Evolutionary conservation across 2,329 filamentous ascomycete genomes (phyloP).

Genomic region (Phyllosticta citriasiana): DNA sequence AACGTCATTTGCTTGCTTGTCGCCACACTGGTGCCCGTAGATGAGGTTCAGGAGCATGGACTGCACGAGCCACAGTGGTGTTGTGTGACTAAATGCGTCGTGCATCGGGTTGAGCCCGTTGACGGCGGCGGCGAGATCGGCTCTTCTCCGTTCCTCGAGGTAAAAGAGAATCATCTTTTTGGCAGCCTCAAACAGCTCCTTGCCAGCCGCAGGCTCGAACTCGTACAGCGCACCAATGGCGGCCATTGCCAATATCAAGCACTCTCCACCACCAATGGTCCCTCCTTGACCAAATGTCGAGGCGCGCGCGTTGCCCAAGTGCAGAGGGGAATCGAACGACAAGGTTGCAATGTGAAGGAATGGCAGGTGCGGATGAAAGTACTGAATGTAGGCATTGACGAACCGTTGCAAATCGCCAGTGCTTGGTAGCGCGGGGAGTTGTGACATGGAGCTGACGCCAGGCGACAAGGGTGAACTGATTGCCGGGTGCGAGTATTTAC

Average conservation of each 20-base stretch:
- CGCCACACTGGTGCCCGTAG: conserved; percentile 88
- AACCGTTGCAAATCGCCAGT: conserved; percentile 83
- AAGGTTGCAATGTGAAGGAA: conserved; percentile 87
- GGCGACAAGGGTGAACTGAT: conserved; percentile 43
- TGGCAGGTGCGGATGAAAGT: conserved; percentile 90
- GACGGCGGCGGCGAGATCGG: conserved; percentile 58
- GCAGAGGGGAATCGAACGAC: conserved; percentile 72
- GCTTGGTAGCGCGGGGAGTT: conserved; percentile 58
- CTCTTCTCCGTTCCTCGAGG: conserved; percentile 80
- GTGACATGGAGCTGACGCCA: conserved; percentile 18
- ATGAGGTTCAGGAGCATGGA: conserved; percentile 95
- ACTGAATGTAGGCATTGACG: conserved; percentile 79
- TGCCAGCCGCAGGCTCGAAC: conserved; percentile 66
- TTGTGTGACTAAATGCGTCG: conserved; percentile 58
- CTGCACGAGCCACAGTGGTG: conserved; percentile 90
- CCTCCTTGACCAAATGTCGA: conserved; percentile 46
- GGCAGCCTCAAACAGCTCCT: conserved; percentile 80
- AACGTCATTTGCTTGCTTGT: conserved; percentile 83
- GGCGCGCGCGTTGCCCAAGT: conserved; percentile 50
- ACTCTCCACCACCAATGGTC: conserved; percentile 68
- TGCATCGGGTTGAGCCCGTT: conserved; percentile 40
- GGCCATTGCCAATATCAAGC: conserved; percentile 77
- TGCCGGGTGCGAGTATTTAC: conserved; percentile 51
- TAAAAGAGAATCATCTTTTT: conserved; percentile 95
- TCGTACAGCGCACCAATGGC: conserved; percentile 84